Conservation (phyloP, 129 eudicot species). For the Helianthus annuus region HanXRQr2.0-SUNRISE NC_035441.2:16148271-16148770, state of each 20-base stretch:
- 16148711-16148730: no score
- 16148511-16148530: constrained; percentile 80
- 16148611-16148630: no score
- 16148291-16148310: constrained; percentile 36
- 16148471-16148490: constrained; percentile 74
- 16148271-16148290: constrained; percentile 23
- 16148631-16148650: no score
- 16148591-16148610: no score
- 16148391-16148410: constrained; percentile 88
- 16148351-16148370: constrained; percentile 64
- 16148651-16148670: no score
- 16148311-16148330: constrained; percentile 52
- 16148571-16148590: no score
- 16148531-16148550: constrained; percentile 35
- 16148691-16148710: no score
- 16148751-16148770: no score
- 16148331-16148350: constrained; percentile 49
- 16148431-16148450: constrained; percentile 7
- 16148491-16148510: constrained; percentile 76
- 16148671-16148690: no score
- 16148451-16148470: constrained; percentile 77
- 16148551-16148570: no score
- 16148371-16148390: constrained; percentile 89
- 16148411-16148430: constrained; percentile 33
- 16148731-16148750: no score